Percentiles rank a stretch among this genome's conserved stretches.
phyloP scores from a whole-genome alignment of 306 rosid species.

The Dryas alaskensis region DNA sequence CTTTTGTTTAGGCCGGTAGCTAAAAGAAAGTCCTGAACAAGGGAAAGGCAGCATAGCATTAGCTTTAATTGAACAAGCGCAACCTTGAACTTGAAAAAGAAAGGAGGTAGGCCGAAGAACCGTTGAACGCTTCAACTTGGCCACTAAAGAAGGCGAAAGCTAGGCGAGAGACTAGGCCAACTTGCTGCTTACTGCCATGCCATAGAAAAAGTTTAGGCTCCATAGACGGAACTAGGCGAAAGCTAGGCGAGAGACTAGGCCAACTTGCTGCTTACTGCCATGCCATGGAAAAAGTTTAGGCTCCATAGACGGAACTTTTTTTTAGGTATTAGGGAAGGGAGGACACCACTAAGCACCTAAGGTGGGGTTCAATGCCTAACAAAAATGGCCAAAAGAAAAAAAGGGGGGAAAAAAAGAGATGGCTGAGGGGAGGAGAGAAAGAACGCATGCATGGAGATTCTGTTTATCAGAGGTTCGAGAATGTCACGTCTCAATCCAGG shows the following conservation, averaged over 20 bases:
- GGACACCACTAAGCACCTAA: slow-evolving; percentile 7
- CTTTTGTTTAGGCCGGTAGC: no score
- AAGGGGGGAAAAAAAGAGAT: not conserved
- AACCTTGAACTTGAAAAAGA: no score
- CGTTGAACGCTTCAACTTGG: no score
- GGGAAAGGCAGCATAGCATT: no score
- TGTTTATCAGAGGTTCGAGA: not conserved
- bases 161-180: no score
- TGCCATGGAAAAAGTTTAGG: not conserved
- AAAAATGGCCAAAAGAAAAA: slow-evolving; percentile 1
- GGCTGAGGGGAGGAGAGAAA: not conserved
- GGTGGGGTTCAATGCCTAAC: not conserved
- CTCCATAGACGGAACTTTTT: not conserved
- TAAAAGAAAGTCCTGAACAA: no score
- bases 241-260: no score
- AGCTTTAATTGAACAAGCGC: no score
- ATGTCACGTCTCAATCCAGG: not conserved
- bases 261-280: not conserved
- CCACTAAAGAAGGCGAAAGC: no score
- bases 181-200: not conserved
- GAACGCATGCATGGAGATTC: not conserved
- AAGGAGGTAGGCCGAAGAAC: no score
- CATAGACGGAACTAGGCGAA: not conserved
- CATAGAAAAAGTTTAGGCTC: not conserved
- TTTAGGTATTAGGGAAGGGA: not conserved